Evolutionary conservation across 345 rosid genomes (phyloP).

Genomic region (Eucalyptus dawsonii): DNA sequence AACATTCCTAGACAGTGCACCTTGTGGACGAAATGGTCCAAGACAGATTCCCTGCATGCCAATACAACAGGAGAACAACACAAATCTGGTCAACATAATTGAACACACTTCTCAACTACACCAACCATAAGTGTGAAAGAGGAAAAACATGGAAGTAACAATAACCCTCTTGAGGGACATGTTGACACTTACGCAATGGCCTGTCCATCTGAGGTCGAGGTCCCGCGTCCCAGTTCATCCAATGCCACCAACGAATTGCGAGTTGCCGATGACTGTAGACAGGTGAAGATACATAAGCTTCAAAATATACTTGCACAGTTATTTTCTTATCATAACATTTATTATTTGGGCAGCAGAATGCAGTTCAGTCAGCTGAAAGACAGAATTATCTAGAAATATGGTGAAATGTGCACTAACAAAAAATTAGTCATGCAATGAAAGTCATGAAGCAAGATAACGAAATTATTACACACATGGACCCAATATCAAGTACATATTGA

Average conservation of each 20-base stretch:
- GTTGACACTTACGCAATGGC: conserved; percentile 78
- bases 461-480: not conserved
- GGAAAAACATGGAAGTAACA: not conserved
- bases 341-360: not conserved
- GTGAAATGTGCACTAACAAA: not conserved
- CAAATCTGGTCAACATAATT: not conserved
- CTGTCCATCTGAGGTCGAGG: conserved; percentile 97
- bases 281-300: not conserved
- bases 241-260: conserved; percentile 70
- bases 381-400: not conserved
- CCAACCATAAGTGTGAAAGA: not conserved
- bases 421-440: not conserved
- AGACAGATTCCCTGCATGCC: conserved; percentile 66
- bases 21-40: conserved; percentile 70
- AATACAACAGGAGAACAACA: not conserved
- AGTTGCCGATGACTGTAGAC: conserved; percentile 70
- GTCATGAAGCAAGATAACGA: not conserved
- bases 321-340: not conserved
- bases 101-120: not conserved
- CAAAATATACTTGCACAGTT: not conserved
- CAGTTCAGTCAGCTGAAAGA: not conserved
- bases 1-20: conserved; percentile 88
- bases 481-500: not conserved
- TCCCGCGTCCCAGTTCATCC: conserved; percentile 98
- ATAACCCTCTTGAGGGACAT: not conserved